phyloP scores from a whole-genome alignment of 129 eudicot genomes.

The Dittrichia graveolens region DNA sequence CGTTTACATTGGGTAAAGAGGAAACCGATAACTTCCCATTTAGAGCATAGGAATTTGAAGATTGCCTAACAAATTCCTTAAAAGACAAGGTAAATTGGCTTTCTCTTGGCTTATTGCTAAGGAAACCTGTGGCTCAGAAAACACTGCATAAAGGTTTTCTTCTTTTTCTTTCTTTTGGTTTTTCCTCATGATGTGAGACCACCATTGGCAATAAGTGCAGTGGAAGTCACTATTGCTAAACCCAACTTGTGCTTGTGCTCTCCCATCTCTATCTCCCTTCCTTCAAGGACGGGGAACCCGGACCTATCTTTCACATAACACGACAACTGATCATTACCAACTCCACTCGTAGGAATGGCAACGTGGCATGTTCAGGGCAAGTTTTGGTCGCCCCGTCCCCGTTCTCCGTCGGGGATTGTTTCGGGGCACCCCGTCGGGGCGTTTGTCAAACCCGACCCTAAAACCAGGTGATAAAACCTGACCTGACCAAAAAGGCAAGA shows the following conservation, averaged over 20 bases:
- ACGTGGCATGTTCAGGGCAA: no score
- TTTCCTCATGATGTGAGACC: slow-evolving; percentile 17
- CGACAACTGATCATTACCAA: slow-evolving; percentile 11
- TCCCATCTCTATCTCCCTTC: slow-evolving; percentile 22
- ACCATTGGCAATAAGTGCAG: slow-evolving; percentile 29
- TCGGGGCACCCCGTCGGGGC: no score
- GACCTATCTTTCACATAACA: slow-evolving; percentile 31
- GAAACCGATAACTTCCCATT: no score
- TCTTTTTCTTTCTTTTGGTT: no score
- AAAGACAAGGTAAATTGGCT: slow-evolving; percentile 13
- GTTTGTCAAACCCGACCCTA: no score
- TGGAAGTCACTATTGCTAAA: slow-evolving; percentile 35
- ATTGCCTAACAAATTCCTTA: slow-evolving; percentile 6
- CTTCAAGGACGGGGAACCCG: slow-evolving; percentile 41
- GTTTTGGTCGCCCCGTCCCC: no score
- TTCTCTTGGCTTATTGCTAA: slow-evolving; percentile 15
- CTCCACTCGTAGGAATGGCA: no score
- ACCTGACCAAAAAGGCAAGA: no score
- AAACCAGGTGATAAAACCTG: no score
- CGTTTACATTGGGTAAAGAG: no score
- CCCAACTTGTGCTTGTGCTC: slow-evolving; percentile 29
- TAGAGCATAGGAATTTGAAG: neutral
- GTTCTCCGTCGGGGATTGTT: no score
- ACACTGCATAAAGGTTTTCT: slow-evolving; percentile 19
- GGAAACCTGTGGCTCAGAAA: slow-evolving; percentile 21